phyloP scores from a whole-genome alignment of 176 grass and related monocot species.

The Eremochloa ophiuroides region DNA sequence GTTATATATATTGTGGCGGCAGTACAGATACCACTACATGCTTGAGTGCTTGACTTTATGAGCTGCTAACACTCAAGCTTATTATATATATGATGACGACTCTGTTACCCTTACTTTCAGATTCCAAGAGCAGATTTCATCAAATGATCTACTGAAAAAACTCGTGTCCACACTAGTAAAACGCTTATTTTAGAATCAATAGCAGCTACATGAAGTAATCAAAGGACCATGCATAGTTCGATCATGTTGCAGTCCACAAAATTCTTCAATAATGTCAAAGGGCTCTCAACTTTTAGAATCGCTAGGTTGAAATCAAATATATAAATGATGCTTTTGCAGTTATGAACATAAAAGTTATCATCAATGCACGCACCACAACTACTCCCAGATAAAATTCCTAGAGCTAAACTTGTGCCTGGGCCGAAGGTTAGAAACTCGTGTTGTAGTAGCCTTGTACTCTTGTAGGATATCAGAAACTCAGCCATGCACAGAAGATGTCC shows the following conservation, averaged over 20 bases:
- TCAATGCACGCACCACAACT: too few relatives aligned
- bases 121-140: neutral
- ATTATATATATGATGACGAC: neutral
- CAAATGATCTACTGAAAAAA: neutral
- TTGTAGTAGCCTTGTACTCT: too few relatives aligned
- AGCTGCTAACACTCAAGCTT: neutral
- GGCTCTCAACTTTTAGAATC: neutral
- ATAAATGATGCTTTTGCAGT: too few relatives aligned
- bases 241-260: neutral
- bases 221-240: neutral
- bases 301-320: too few relatives aligned
- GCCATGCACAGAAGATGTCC: too few relatives aligned
- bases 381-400: too few relatives aligned
- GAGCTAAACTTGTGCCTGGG: too few relatives aligned
- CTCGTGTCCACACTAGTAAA: neutral
- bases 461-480: too few relatives aligned
- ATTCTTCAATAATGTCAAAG: neutral
- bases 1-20: neutral
- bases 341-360: too few relatives aligned
- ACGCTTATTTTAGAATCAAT: neutral
- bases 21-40: neutral
- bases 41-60: neutral
- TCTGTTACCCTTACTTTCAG: neutral
- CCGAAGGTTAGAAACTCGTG: too few relatives aligned
- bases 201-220: neutral